These are phyloP conservation scores for sorghum (Sorghum bicolor) DNA, from an alignment of 176 grass and related monocot species.

Conservation along the genomic window DNA sequence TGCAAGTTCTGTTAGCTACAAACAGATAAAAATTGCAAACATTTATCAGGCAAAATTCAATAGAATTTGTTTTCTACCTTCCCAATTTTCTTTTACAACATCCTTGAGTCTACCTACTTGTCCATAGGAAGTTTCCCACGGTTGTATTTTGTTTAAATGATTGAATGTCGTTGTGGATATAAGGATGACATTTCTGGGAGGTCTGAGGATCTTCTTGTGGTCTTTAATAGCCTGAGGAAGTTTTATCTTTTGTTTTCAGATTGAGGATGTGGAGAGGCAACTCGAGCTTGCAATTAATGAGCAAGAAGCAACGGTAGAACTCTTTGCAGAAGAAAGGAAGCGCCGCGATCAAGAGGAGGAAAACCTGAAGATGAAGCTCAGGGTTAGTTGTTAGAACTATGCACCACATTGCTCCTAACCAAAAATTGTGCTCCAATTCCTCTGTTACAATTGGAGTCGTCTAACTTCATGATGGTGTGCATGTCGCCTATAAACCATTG, in stretches of 20 bases:
- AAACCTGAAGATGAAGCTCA: conserved; percentile 64
- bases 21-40: background rate
- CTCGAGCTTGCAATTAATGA: conserved; percentile 58
- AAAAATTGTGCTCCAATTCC: background rate
- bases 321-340: conserved; percentile 74
- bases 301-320: conserved; percentile 58
- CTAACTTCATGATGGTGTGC: background rate
- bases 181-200: background rate
- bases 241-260: conserved; percentile 35
- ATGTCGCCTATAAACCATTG: background rate
- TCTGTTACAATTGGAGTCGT: background rate
- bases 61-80: background rate
- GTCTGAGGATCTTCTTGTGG: background rate
- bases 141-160: background rate
- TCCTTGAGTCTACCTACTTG: background rate
- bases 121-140: background rate
- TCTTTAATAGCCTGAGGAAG: background rate
- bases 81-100: background rate
- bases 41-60: background rate
- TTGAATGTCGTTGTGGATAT: background rate
- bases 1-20: background rate
- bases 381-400: conserved; percentile 30
- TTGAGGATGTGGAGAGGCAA: conserved; percentile 44
- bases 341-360: conserved; percentile 49
- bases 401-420: background rate